Evolutionary conservation across 2,329 filamentous ascomycete species (phyloP).

Genomic region (Aspergillus brasiliensis): DNA sequence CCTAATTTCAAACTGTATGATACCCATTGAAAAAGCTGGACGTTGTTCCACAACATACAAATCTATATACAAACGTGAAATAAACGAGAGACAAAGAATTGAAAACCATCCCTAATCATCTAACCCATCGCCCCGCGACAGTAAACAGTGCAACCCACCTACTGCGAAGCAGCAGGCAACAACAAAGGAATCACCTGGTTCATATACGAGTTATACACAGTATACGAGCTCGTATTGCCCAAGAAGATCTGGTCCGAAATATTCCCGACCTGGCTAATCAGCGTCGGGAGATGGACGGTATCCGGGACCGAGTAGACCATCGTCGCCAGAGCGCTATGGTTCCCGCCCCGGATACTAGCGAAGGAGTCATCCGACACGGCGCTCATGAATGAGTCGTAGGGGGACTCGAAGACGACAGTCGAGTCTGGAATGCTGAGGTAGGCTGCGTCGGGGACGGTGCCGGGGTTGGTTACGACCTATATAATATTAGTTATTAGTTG

Average conservation of each 20-base stretch:
- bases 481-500: not conserved
- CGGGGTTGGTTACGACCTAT: conserved; percentile 17
- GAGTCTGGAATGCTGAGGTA: conserved; percentile 15
- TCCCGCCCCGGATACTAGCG: not conserved
- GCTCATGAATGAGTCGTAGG: conserved; percentile 11
- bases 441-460: conserved; percentile 11
- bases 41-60: conserved; percentile 5
- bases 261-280: conserved; percentile 4
- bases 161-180: not conserved
- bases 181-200: not conserved
- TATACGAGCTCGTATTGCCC: conserved; percentile 9
- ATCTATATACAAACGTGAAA: not conserved
- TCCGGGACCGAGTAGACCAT: conserved; percentile 14
- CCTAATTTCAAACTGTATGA: too few relatives aligned
- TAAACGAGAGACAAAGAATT: not conserved
- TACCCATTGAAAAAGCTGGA: not conserved
- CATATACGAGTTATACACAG: conserved; percentile 10
- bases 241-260: conserved; percentile 17
- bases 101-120: not conserved
- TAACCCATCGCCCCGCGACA: not conserved
- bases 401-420: conserved; percentile 17
- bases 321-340: conserved; percentile 4
- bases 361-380: not conserved
- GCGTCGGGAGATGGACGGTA: not conserved
- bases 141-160: not conserved